Evolutionary conservation across 202 grass and related monocot genomes (phyloP).

Genomic region (Carex sylvatica): DNA sequence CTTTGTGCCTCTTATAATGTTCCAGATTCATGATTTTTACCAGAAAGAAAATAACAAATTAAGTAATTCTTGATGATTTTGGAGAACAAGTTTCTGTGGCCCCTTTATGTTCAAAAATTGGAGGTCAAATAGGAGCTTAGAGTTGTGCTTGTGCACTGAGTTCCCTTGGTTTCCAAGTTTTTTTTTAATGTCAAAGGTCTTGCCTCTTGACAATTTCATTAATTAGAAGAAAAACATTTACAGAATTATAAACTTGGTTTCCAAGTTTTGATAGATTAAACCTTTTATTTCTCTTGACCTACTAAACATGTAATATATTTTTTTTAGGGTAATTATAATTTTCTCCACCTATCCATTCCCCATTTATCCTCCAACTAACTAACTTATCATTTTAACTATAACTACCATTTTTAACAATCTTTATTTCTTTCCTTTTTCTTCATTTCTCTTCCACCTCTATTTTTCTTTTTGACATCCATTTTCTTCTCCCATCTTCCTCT

Average conservation of each 20-base stretch:
- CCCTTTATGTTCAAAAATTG: neutral
- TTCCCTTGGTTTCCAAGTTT: neutral
- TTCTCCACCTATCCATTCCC: too few relatives aligned
- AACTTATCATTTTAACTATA: too few relatives aligned
- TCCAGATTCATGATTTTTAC: neutral
- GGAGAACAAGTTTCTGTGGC: neutral
- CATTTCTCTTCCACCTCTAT: too few relatives aligned
- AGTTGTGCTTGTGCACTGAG: neutral
- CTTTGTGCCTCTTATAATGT: neutral
- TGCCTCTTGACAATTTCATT: too few relatives aligned
- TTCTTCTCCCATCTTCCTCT: too few relatives aligned
- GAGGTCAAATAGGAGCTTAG: neutral
- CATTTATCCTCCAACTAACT: too few relatives aligned
- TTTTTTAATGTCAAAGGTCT: neutral
- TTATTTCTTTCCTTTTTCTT: too few relatives aligned
- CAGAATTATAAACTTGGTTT: neutral
- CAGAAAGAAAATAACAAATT: neutral
- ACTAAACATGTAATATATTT: neutral
- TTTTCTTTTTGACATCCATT: too few relatives aligned
- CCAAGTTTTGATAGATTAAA: neutral
- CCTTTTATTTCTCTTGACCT: neutral
- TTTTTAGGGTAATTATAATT: too few relatives aligned
- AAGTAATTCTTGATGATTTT: neutral
- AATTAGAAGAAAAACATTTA: too few relatives aligned
- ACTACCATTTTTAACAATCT: too few relatives aligned